Evolutionary conservation across 257 asterid species (phyloP).

Genomic region (Gentiana macrophylla): DNA sequence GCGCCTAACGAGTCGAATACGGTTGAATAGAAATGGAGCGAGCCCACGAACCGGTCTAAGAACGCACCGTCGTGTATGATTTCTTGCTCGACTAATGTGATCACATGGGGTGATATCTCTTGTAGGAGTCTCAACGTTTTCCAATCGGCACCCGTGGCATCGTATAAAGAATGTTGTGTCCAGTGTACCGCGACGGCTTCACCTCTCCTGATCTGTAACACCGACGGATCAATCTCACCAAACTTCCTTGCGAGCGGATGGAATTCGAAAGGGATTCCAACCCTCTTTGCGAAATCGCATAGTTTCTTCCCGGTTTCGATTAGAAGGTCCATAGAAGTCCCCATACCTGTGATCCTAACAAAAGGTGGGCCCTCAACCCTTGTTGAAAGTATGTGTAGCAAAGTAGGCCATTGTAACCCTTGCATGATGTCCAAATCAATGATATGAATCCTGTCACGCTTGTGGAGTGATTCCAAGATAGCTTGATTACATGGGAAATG

Average conservation of each 20-base stretch:
- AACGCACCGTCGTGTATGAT: slow-evolving; percentile 52
- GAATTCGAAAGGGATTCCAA: slow-evolving; percentile 62
- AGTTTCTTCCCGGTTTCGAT: slow-evolving; percentile 55
- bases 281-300: slow-evolving; percentile 47
- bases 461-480: slow-evolving; percentile 53
- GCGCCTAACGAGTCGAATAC: slow-evolving; percentile 68
- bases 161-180: slow-evolving; percentile 69
- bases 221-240: slow-evolving; percentile 32
- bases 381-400: slow-evolving; percentile 63
- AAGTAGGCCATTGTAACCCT: slow-evolving; percentile 80
- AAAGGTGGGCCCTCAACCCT: slow-evolving; percentile 67
- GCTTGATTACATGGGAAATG: slow-evolving; percentile 81
- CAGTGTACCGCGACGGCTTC: slow-evolving; percentile 66
- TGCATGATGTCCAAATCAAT: slow-evolving; percentile 74
- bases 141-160: slow-evolving; percentile 72
- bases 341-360: slow-evolving; percentile 63
- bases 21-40: slow-evolving; percentile 74
- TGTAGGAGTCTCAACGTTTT: slow-evolving; percentile 50
- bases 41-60: slow-evolving; percentile 65
- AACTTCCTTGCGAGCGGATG: slow-evolving; percentile 40
- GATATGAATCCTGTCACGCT: slow-evolving; percentile 43
- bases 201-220: slow-evolving; percentile 31
- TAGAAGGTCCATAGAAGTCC: slow-evolving; percentile 38
- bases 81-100: slow-evolving; percentile 74
- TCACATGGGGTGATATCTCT: slow-evolving; percentile 37